These are phyloP conservation scores for Ceriops decandra DNA, from an alignment of 345 rosid species.

Conservation along the genomic window DNA sequence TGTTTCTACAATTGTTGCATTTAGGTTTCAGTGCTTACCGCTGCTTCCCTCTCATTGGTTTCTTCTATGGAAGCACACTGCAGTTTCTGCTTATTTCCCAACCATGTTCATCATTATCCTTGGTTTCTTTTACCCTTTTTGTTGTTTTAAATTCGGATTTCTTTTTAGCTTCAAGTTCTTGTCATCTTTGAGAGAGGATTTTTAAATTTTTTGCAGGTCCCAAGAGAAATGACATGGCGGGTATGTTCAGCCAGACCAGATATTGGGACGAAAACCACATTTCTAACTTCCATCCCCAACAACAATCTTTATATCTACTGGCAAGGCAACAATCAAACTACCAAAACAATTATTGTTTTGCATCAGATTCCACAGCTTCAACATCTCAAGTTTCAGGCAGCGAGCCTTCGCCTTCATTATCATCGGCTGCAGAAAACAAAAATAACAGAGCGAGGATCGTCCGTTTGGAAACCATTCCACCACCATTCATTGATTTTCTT, in stretches of 20 bases:
- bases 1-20: not conserved
- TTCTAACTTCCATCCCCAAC: slow-evolving; percentile 19
- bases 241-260: slow-evolving; percentile 33
- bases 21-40: slow-evolving; percentile 25
- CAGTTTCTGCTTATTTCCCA: slow-evolving; percentile 4
- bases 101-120: slow-evolving; percentile 4
- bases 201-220: slow-evolving; percentile 31
- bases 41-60: slow-evolving; percentile 9
- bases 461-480: slow-evolving; percentile 32
- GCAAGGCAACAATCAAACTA: slow-evolving; percentile 39
- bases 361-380: slow-evolving; percentile 19
- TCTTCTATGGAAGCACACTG: not conserved
- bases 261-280: slow-evolving; percentile 35
- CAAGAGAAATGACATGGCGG: slow-evolving; percentile 39
- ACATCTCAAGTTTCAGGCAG: slow-evolving; percentile 25
- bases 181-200: slow-evolving; percentile 10
- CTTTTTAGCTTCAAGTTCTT: slow-evolving; percentile 1
- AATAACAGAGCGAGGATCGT: slow-evolving; percentile 7
- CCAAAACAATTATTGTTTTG: slow-evolving; percentile 23
- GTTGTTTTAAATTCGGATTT: slow-evolving; percentile 15
- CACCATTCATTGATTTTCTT: slow-evolving; percentile 67
- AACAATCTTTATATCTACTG: slow-evolving; percentile 15
- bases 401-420: slow-evolving; percentile 25
- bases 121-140: slow-evolving; percentile 13
- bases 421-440: slow-evolving; percentile 8